Evolutionary conservation across 1,139 yeast species (phyloP), one percentile per base, ranked within the genome.

Genomic region (Maudiozyma humilis): DNA sequence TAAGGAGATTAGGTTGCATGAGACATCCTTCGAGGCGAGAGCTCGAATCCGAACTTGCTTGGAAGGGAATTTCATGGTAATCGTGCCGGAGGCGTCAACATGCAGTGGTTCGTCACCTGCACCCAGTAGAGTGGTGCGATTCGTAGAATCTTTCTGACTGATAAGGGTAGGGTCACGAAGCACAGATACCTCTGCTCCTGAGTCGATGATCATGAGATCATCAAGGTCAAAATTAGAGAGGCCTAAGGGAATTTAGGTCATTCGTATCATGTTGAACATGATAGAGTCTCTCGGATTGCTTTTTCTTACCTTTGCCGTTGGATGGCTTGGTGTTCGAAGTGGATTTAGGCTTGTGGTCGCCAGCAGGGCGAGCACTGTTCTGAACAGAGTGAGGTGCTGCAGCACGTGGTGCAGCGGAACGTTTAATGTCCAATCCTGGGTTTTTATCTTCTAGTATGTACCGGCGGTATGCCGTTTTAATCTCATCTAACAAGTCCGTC

Each of bases 131-230:
- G 18, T 14, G 36, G 12, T 15, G 18, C 15, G 4, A 1, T 23
- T 19, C 4, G 7, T 16, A 14, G 13, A 15, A 4, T 14, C 15
- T 10, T 10, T 3, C 16, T 19, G 13, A 19, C 2, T 19, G 16
- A 31, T 14, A 2, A 32, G 25, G 3, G 27, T 23, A 8, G 17
- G 14, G 14, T 23, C 37, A 2, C 23, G 14, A 3, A 35, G 35
- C 2, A 35, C 39, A 10, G 43, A 34, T 7, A 40, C 20, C 23
- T 40, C 39, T 25, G 29, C 39, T 12, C 38, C 39, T 12, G 43
- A 40, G 15, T 40, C 39, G 4, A 35, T 16, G 2, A 40, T 23
- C 8, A 40, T 18, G 5, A 19, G 15, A n/a, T 40, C 30, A 2
- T 40, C 34, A 4, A 41, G 2, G 1, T 13, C 16, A 16, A 19